Base-by-base conservation (phyloP, 2,329 filamentous ascomycete species). In the Exophiala spinifera region DNA sequence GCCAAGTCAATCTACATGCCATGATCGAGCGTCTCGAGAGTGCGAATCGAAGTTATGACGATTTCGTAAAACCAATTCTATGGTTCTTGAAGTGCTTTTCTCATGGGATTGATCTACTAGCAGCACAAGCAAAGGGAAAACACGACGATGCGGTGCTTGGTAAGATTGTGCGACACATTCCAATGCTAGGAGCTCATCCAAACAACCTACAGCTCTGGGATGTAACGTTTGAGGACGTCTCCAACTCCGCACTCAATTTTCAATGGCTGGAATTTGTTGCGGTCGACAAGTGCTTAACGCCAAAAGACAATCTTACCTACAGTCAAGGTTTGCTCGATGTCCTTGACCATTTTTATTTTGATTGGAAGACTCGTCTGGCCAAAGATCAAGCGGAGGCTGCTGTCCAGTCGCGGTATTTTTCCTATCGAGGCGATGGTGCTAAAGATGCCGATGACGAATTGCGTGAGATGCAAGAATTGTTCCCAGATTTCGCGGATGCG, bases 61-160 rank as follows among this genome's bases (percentile, higher is more conserved):
- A 99, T 66, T 82, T 97, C 63, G 88, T 87, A 0, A 78, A 82
- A 42, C 91, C 90, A 3, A 80, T 90, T 10, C 78, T 90, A 42
- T 89, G 87, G 49, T 87, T 96, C 60, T 76, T 97, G 40, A 84
- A 87, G 54, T 89, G 89, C 62, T 74, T 97, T 8, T 83, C 87
- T 61, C 75, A 95, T 56, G 91, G 53, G 11, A 19, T 58, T 15
- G 51, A 80, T 77, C 50, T 67, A 64, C 11, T 64, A 58, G 19
- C 56, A 64, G 21, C 46, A 51, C 28, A 44, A 61, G 14, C 45
- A 7, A 19, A 17, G 53, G 15, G 57, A 60, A 11, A 55, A 51
- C 36, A 60, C 62, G 33, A 28, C 57, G 39, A 8, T 19, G 52
- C 56, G 36, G 55, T 65, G 8, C 60, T 73, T 25, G 56, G 63